Base-by-base conservation (phyloP, 2,329 filamentous ascomycete genomes). In the Eutypella sp. region DNA sequence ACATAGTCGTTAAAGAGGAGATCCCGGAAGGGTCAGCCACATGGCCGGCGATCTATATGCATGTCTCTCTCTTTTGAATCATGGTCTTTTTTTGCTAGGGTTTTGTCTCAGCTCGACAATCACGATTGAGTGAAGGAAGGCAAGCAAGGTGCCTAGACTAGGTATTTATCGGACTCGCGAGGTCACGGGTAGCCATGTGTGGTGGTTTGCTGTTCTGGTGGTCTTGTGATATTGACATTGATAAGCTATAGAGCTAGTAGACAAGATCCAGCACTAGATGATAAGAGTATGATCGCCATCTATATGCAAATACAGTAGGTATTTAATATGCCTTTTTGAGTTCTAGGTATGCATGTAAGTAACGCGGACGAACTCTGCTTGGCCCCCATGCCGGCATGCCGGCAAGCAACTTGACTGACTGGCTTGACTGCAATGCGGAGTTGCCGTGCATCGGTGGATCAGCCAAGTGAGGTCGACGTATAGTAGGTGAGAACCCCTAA, bases 81-180 rank as follows among this genome's bases (percentile, higher is more conserved):
- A 20, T 44, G 33, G 18, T 44, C 15, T 44, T 49, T 47, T 48
- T 51, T 29, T 29, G 25, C 25, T 13, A 29, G 29, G 54, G 50
- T 54, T 49, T 44, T 51, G 57, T 57, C 52, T 58, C 55, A 56
- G 52, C 46, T 49, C 24, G 47, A 44, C 51, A 46, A 49, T 54
- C 50, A 48, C 47, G n/a, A n/a, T n/a, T n/a, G n/a, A n/a, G n/a
- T n/a, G n/a, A 47, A 36, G 41, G 38, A 19, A 7, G n/a, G 33
- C 27, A 31, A 2, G 10, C 2, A n/a, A 33, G n/a, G 16, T 20
- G 20, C 38, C 41, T 23, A 34, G 34, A 47, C 40, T 47, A 27
- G 37, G 45, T 29, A 40, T 40, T 40, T 16, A 8, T 40, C 40
- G 40, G 40, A 46, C 33, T 22, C 36, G 23, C 36, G 11, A 40